These are phyloP conservation scores for Claviceps sp. DNA, from an alignment of 2,329 filamentous ascomycete genomes.

Conservation along the genomic window DNA sequence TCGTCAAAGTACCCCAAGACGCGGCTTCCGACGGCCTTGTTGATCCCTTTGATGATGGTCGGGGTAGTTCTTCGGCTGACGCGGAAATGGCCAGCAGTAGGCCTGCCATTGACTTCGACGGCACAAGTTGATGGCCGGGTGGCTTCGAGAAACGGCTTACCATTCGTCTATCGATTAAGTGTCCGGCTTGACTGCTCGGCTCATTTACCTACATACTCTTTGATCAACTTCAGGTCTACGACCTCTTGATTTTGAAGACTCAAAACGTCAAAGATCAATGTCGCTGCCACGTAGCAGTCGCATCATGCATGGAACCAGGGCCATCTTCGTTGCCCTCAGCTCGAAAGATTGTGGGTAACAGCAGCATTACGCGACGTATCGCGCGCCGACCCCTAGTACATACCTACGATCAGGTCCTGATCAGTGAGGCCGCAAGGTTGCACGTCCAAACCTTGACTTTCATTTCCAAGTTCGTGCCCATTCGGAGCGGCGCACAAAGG, in stretches of 20 bases:
- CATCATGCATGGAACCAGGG: constrained; percentile 14
- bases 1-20: constrained; percentile 90
- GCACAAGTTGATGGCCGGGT: constrained; percentile 59
- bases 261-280: constrained; percentile 85
- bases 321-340: constrained; percentile 21
- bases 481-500: too few species aligned
- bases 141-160: constrained; percentile 67
- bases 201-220: constrained; percentile 57
- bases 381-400: constrained; percentile 22
- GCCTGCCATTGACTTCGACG: constrained; percentile 75
- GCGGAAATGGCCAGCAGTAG: constrained; percentile 76
- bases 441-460: too few species aligned
- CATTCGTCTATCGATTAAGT: constrained; percentile 59
- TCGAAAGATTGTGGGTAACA: constrained; percentile 16
- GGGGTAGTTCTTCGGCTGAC: constrained; percentile 55
- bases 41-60: constrained; percentile 70
- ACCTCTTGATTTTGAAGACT: constrained; percentile 63
- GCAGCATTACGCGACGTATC: constrained; percentile 27
- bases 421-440: too few species aligned
- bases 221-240: constrained; percentile 67
- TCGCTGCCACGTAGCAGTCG: constrained; percentile 46
- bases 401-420: too few species aligned
- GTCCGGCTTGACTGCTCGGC: constrained; percentile 54
- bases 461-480: too few species aligned
- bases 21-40: constrained; percentile 74